Conservation (phyloP, 2,329 filamentous ascomycete genomes). For the Microcera coccophila region DNA sequence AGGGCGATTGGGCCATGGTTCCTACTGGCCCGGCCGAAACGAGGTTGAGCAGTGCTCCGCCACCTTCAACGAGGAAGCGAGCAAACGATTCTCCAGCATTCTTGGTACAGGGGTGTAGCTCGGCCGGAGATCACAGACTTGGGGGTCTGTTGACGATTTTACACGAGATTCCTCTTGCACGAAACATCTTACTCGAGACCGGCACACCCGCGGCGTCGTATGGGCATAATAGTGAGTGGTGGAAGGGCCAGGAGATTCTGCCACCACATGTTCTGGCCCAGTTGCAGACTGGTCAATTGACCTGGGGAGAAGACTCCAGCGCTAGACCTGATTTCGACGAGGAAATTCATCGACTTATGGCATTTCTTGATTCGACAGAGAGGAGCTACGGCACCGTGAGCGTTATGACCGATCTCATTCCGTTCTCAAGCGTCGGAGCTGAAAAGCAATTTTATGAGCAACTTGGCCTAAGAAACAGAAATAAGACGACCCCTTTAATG, state of each 20-base stretch:
- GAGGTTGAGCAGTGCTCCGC: slow-evolving; percentile 14
- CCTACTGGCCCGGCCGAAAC: slow-evolving; percentile 32
- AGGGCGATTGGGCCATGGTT: slow-evolving; percentile 58
- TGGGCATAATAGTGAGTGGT: slow-evolving; percentile 57
- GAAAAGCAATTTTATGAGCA: slow-evolving; percentile 45
- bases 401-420: slow-evolving; percentile 38
- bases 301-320: slow-evolving; percentile 28
- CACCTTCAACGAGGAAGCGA: slow-evolving; percentile 44
- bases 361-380: slow-evolving; percentile 58
- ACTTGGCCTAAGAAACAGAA: slow-evolving; percentile 31
- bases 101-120: slow-evolving; percentile 37
- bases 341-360: slow-evolving; percentile 60
- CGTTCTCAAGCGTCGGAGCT: slow-evolving; percentile 31
- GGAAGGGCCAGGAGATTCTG: slow-evolving; percentile 54
- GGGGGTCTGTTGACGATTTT: slow-evolving; percentile 56
- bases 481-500: slow-evolving; percentile 29
- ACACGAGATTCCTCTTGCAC: slow-evolving; percentile 55
- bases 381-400: slow-evolving; percentile 57
- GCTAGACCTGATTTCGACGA: slow-evolving; percentile 41
- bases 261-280: slow-evolving; percentile 35
- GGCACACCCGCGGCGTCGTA: slow-evolving; percentile 45
- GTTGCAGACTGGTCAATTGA: slow-evolving; percentile 28
- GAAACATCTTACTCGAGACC: slow-evolving; percentile 51
- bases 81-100: slow-evolving; percentile 46
- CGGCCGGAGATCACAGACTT: slow-evolving; percentile 40